Percentiles rank a stretch among this genome's conserved stretches.
Evolutionary conservation across 208 protist genomes (phyloP).

Genomic region (Leptomonas seymouri): DNA sequence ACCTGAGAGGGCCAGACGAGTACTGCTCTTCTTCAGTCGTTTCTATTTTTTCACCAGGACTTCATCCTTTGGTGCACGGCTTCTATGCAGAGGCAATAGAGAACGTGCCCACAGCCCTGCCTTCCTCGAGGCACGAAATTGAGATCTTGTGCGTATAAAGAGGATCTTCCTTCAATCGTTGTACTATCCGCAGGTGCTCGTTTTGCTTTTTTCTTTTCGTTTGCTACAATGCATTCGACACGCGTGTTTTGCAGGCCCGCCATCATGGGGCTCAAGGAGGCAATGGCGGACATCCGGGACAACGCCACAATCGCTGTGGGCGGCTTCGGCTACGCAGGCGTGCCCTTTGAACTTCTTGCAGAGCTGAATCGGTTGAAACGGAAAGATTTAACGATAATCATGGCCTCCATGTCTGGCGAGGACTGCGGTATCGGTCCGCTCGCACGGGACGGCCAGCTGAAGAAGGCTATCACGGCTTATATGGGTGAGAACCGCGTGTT

Average conservation of each 20-base stretch:
- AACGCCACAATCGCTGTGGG: constrained; percentile 62
- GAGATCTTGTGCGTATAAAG: no score
- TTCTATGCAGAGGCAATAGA: no score
- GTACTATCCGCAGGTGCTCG: background rate
- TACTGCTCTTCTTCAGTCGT: no score
- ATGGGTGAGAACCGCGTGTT: constrained; percentile 95
- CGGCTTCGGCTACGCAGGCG: constrained; percentile 94
- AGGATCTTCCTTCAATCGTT: background rate
- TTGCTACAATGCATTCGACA: constrained; percentile 5
- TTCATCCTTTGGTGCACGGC: no score
- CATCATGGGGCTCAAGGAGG: constrained; percentile 50
- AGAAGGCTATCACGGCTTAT: constrained; percentile 88
- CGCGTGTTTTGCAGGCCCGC: constrained; percentile 25
- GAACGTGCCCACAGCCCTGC: no score
- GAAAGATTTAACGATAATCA: constrained; percentile 88
- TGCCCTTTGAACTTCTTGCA: constrained; percentile 89
- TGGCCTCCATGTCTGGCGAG: constrained; percentile 91
- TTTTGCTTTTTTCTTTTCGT: background rate
- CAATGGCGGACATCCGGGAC: constrained; percentile 50
- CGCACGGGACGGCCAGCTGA: constrained; percentile 69
- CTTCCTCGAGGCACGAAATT: no score
- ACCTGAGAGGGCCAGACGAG: no score
- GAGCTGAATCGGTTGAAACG: constrained; percentile 53
- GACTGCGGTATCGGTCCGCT: constrained; percentile 94
- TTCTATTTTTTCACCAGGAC: no score